phyloP scores from a whole-genome alignment of 257 asterid species.

The Solanum arcanum region DNA sequence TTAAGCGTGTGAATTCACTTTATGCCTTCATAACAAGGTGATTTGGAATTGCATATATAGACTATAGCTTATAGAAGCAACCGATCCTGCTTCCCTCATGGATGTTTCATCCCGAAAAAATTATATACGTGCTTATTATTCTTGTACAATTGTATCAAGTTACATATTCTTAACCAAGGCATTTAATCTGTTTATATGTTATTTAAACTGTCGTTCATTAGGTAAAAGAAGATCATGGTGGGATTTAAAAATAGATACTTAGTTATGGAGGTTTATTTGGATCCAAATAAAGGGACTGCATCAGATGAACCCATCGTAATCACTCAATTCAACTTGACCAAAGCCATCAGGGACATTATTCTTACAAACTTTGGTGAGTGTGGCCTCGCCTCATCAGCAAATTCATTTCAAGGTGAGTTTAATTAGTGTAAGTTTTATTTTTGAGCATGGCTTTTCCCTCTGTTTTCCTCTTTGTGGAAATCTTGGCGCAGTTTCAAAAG shows the following conservation, averaged over 20 bases:
- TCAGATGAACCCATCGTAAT: slow-evolving; percentile 61
- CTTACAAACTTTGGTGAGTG: slow-evolving; percentile 78
- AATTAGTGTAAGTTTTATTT: background rate
- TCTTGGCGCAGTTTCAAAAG: background rate
- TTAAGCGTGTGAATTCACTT: background rate
- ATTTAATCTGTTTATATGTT: background rate
- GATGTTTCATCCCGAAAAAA: background rate
- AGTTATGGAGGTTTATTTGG: slow-evolving; percentile 76
- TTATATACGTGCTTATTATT: background rate
- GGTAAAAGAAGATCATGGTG: slow-evolving; percentile 48
- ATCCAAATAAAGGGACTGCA: slow-evolving; percentile 52
- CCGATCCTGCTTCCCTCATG: no score
- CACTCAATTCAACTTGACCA: slow-evolving; percentile 50
- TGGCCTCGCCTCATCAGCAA: slow-evolving; percentile 62
- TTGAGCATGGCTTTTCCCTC: background rate
- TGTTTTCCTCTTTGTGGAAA: background rate
- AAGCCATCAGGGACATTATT: slow-evolving; percentile 64
- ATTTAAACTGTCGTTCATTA: background rate
- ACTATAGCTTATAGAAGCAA: background rate
- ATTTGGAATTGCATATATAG: background rate
- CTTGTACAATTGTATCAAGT: background rate
- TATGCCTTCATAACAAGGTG: background rate
- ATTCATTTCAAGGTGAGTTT: slow-evolving; percentile 64
- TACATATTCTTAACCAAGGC: background rate
- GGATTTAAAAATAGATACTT: slow-evolving; percentile 83